These are phyloP conservation scores for Hanseniaspora meyeri DNA, from an alignment of 805 yeast genomes.

Conservation along the genomic window DNA sequence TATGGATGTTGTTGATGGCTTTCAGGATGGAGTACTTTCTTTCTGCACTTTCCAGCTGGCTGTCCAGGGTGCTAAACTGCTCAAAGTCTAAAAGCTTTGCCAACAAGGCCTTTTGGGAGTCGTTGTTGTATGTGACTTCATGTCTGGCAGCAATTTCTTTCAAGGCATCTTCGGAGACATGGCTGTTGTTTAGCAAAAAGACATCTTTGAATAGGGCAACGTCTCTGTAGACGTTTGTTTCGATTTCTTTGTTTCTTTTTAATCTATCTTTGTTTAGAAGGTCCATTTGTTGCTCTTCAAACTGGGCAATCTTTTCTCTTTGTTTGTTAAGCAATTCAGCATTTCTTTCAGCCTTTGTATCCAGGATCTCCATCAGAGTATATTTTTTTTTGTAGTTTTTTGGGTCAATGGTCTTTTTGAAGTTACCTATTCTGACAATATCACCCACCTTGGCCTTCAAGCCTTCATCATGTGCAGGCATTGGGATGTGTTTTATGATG, in stretches of 20 bases:
- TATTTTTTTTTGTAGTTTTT: slow-evolving; percentile 48
- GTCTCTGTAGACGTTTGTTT: slow-evolving; percentile 34
- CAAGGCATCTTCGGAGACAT: slow-evolving; percentile 40
- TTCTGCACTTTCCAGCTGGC: background rate
- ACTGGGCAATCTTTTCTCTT: slow-evolving; percentile 49
- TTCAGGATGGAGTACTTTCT: background rate
- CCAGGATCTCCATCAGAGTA: slow-evolving; percentile 84
- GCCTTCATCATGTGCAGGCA: slow-evolving; percentile 86
- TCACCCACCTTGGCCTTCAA: slow-evolving; percentile 90
- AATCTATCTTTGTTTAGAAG: slow-evolving; percentile 41
- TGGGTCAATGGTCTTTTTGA: slow-evolving; percentile 32
- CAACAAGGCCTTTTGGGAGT: slow-evolving; percentile 1
- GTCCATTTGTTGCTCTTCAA: slow-evolving; percentile 46
- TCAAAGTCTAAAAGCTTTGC: background rate
- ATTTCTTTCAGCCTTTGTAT: slow-evolving; percentile 83
- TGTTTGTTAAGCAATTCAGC: slow-evolving; percentile 67
- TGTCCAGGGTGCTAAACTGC: background rate
- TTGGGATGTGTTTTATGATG: slow-evolving; percentile 65
- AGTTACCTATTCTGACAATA: slow-evolving; percentile 84
- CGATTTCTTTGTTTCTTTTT: slow-evolving; percentile 42
- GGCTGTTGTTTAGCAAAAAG: slow-evolving; percentile 21
- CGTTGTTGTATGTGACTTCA: slow-evolving; percentile 8
- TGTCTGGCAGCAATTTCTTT: slow-evolving; percentile 35
- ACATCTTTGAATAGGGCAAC: background rate
- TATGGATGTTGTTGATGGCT: slow-evolving; percentile 1